Evolutionary conservation across 768 basidiomycete genomes (phyloP).

Genomic region (Phaeotremella skinneri): DNA sequence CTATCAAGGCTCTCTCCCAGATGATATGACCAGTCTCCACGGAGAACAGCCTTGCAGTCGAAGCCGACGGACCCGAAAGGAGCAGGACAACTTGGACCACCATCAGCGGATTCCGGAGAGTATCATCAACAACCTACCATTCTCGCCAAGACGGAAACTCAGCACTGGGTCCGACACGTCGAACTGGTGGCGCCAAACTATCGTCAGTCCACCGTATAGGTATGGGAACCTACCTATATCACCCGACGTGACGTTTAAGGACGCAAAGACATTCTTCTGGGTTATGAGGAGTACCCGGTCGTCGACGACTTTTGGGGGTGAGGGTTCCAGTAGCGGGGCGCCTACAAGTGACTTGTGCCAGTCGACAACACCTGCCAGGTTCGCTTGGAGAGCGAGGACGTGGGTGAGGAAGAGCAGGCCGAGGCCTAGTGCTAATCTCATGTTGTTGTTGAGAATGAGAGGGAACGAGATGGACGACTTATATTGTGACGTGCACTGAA

Average conservation of each 20-base stretch:
- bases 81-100: conserved; percentile 61
- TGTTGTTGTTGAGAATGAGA: neutral
- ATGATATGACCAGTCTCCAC: conserved; percentile 63
- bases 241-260: conserved; percentile 66
- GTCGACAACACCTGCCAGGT: conserved; percentile 60
- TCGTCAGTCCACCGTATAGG: neutral
- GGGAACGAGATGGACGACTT: no score
- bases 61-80: conserved; percentile 72
- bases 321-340: conserved; percentile 61
- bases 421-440: neutral
- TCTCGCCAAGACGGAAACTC: conserved; percentile 61
- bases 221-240: conserved; percentile 61
- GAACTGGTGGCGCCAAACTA: conserved; percentile 79
- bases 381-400: conserved; percentile 34
- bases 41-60: conserved; percentile 69
- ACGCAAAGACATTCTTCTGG: conserved; percentile 72
- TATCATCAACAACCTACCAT: conserved; percentile 56
- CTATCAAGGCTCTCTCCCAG: conserved; percentile 65
- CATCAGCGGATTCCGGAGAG: conserved; percentile 3
- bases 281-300: conserved; percentile 35
- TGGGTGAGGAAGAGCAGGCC: neutral
- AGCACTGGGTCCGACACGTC: conserved; percentile 68
- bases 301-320: conserved; percentile 55
- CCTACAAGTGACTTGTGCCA: conserved; percentile 82
- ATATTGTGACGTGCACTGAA: neutral